Conservation (phyloP, 495 filamentous ascomycete genomes). For the Podospora tetraspora region DNA sequence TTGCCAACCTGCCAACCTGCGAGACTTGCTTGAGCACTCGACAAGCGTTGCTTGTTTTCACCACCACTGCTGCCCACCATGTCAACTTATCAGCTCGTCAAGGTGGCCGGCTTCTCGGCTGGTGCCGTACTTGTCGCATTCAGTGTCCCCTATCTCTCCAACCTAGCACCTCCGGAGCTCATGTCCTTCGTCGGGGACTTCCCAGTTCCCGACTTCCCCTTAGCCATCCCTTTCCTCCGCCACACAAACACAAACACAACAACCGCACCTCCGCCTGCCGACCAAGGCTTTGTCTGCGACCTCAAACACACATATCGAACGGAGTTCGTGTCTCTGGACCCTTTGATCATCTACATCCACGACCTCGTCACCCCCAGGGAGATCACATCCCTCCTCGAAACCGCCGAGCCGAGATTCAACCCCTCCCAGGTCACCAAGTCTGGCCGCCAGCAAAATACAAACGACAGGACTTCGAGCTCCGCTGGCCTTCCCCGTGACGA, state of each 20-base stretch:
- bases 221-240: constrained; percentile 19
- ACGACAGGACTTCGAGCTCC: constrained; percentile 41
- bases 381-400: constrained; percentile 33
- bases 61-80: constrained; percentile 9
- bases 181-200: constrained; percentile 22
- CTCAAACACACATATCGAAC: constrained; percentile 34
- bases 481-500: constrained; percentile 40
- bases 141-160: constrained; percentile 19
- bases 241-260: not conserved
- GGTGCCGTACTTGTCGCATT: constrained; percentile 23
- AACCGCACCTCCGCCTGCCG: not conserved
- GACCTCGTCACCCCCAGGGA: constrained; percentile 36
- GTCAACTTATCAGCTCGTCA: constrained; percentile 6
- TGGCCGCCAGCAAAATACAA: constrained; percentile 31
- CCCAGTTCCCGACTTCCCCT: constrained; percentile 20
- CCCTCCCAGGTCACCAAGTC: constrained; percentile 39
- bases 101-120: constrained; percentile 22
- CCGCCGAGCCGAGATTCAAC: constrained; percentile 35
- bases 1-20: not conserved
- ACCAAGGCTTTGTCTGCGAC: constrained; percentile 25
- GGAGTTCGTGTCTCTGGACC: constrained; percentile 42
- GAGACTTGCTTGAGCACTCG: not conserved
- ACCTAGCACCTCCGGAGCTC: constrained; percentile 17
- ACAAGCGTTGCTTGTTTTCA: not conserved
- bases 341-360: constrained; percentile 44